Percentiles rank a stretch among this genome's conserved stretches.
These are phyloP conservation scores for Phytophthora foliorum DNA, from an alignment of 352 stramenopile species.

Conservation along the genomic window DNA sequence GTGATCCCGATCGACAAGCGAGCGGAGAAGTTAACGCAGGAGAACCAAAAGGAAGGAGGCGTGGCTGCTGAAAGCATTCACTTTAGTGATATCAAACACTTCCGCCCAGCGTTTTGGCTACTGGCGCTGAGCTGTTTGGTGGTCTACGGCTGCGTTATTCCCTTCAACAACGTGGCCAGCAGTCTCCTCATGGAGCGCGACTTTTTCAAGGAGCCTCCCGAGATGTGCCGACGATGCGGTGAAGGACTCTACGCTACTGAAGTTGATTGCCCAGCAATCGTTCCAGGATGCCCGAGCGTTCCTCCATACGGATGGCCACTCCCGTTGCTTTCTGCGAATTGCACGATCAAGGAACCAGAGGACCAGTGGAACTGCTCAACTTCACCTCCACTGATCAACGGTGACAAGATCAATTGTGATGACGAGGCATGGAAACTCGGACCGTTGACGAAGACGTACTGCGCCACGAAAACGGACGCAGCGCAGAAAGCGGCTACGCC, in stretches of 20 bases:
- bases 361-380: conserved; percentile 73
- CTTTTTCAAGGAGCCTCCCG: conserved; percentile 80
- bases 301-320: conserved; percentile 83
- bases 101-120: conserved; percentile 91
- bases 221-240: conserved; percentile 61
- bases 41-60: conserved; percentile 31
- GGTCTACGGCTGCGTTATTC: conserved; percentile 94
- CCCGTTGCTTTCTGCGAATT: conserved; percentile 74
- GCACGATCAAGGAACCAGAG: conserved; percentile 65
- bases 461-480: conserved; percentile 67
- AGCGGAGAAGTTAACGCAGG: conserved; percentile 46
- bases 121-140: conserved; percentile 92
- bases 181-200: conserved; percentile 94
- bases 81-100: conserved; percentile 82
- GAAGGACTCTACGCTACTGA: conserved; percentile 60
- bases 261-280: conserved; percentile 64
- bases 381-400: conserved; percentile 67
- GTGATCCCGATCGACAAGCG: conserved; percentile 87
- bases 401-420: conserved; percentile 84
- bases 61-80: conserved; percentile 59
- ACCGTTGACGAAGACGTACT: conserved; percentile 67
- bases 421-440: conserved; percentile 75
- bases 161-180: conserved; percentile 95
- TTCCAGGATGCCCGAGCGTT: conserved; percentile 60
- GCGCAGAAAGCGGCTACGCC: conserved; percentile 78